These are phyloP conservation scores for Starmerella riodocensis DNA, from an alignment of 805 yeast genomes.

Conservation along the genomic window DNA sequence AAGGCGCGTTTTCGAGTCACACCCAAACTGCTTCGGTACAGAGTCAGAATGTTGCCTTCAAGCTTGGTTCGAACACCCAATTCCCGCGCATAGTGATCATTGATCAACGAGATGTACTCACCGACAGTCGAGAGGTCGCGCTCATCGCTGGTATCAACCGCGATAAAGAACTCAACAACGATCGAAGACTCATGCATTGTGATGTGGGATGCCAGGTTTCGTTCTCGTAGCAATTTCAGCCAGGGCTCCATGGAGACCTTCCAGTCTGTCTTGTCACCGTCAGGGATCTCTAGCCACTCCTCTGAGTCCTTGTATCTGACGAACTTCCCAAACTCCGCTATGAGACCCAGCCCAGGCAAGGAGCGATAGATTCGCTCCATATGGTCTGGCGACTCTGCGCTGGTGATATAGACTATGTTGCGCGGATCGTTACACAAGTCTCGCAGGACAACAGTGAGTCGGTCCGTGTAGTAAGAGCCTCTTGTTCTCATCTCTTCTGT, in stretches of 20 bases:
- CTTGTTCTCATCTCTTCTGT: not conserved
- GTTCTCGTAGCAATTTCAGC: constrained; percentile 49
- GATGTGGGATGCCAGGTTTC: constrained; percentile 66
- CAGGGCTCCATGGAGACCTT: constrained; percentile 43
- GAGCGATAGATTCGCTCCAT: constrained; percentile 57
- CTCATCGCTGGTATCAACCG: constrained; percentile 32
- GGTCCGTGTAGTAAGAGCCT: constrained; percentile 18
- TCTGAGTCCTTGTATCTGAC: constrained; percentile 34
- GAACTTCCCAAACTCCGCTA: constrained; percentile 85
- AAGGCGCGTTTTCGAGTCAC: constrained; percentile 31
- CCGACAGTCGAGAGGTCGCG: constrained; percentile 62
- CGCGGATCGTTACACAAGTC: constrained; percentile 45
- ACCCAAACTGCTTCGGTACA: constrained; percentile 45
- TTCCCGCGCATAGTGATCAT: constrained; percentile 44
- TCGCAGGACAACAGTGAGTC: constrained; percentile 36
- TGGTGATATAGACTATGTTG: constrained; percentile 60
- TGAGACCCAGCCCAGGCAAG: constrained; percentile 57
- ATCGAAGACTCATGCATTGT: constrained; percentile 66
- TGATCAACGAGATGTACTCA: constrained; percentile 71
- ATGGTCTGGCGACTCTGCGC: constrained; percentile 49
- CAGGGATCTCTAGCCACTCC: constrained; percentile 33
- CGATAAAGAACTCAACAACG: constrained; percentile 49
- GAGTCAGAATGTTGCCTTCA: constrained; percentile 53
- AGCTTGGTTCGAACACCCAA: constrained; percentile 65
- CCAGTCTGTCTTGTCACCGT: constrained; percentile 33